A percentile compares a stretch with the other conserved stretches of the same genome.
Evolutionary conservation across 208 protist species (phyloP).

Genomic region (Leishmania aethiopica): DNA sequence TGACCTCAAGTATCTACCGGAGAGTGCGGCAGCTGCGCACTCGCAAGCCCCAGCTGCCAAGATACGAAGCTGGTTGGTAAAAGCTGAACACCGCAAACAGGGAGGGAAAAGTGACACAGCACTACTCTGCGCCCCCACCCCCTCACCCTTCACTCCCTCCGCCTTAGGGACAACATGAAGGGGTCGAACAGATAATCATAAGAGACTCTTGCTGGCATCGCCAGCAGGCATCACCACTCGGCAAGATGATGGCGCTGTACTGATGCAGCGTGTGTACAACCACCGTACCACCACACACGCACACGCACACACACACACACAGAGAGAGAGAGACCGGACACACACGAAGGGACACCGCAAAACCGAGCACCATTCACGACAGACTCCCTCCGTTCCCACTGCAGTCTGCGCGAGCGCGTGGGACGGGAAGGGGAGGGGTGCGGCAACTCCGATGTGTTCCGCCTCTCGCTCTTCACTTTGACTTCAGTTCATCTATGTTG

Average conservation of each 20-base stretch:
- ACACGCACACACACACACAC: not conserved
- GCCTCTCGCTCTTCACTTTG: slow-evolving; percentile 41
- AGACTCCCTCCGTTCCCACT: not conserved
- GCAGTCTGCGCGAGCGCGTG: not conserved
- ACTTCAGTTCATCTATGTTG: slow-evolving; percentile 27
- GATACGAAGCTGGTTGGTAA: slow-evolving; percentile 6
- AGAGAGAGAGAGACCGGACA: not conserved
- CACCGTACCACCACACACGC: not conserved
- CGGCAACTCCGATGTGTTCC: not conserved
- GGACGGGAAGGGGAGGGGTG: not conserved
- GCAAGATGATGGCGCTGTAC: slow-evolving; percentile 19
- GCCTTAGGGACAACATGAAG: not conserved
- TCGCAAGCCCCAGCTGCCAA: not conserved
- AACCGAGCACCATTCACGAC: not conserved
- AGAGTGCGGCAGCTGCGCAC: not conserved
- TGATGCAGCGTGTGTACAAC: slow-evolving; percentile 28
- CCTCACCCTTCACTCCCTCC: not conserved
- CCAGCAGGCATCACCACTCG: slow-evolving; percentile 28
- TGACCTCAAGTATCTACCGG: slow-evolving; percentile 2
- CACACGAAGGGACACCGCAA: not conserved
- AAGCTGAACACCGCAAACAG: not conserved
- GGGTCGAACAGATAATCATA: not conserved
- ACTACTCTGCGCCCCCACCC: not conserved
- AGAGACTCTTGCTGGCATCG: slow-evolving; percentile 21
- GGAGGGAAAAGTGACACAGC: not conserved